Evolutionary conservation across 768 basidiomycete genomes (phyloP).

Genomic region (Pleurotus tuber-regium): DNA sequence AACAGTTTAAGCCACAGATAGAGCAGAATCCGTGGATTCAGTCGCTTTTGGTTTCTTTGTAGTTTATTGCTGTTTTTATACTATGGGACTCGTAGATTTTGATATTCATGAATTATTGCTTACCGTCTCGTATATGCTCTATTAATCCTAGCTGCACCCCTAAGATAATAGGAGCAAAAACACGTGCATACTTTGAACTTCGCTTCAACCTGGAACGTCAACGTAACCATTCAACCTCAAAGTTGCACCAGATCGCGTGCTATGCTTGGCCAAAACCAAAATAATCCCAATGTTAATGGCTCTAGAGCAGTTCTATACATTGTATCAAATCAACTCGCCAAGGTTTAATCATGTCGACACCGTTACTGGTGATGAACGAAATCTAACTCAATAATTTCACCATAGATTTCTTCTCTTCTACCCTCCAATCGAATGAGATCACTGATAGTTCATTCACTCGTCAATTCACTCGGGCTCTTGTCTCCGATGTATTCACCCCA

Average conservation of each 20-base stretch:
- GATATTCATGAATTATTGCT: too few species aligned
- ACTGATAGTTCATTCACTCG: conserved; percentile 61
- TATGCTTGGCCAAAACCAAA: too few species aligned
- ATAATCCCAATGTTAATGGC: too few species aligned
- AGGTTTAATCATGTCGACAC: conserved; percentile 33
- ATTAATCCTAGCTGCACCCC: too few species aligned
- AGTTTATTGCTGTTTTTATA: conserved; percentile 13
- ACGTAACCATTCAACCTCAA: too few species aligned
- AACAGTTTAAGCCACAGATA: conserved; percentile 63
- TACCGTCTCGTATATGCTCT: too few species aligned
- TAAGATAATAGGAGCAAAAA: too few species aligned
- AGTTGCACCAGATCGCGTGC: too few species aligned
- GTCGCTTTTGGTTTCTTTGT: conserved; percentile 46
- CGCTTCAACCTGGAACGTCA: too few species aligned
- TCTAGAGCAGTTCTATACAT: conserved; percentile 43
- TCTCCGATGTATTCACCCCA: conserved; percentile 22
- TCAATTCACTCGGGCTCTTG: conserved; percentile 51
- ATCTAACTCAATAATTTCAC: neutral
- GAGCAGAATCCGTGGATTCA: conserved; percentile 80
- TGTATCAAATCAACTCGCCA: conserved; percentile 56
- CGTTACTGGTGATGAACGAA: neutral
- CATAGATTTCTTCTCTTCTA: conserved; percentile 46
- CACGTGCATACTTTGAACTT: too few species aligned
- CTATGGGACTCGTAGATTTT: too few species aligned
- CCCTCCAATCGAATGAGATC: conserved; percentile 72